Evolutionary conservation across 2,329 filamentous ascomycete species (phyloP), one percentile per base, ranked within the genome.

Genomic region (Alternaria incomplexa): DNA sequence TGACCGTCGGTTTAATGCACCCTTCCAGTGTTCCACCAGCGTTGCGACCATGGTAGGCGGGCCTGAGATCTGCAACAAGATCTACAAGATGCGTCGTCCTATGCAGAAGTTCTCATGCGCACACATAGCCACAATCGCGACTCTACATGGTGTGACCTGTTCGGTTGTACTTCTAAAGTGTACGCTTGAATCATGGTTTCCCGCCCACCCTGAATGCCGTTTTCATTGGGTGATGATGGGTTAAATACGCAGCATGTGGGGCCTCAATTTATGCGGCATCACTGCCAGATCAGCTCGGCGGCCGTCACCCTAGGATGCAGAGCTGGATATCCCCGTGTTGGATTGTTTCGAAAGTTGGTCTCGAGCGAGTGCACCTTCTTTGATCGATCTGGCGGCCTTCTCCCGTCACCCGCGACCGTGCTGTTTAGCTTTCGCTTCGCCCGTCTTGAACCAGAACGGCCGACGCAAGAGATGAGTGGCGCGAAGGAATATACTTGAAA

Each of bases 241-340:
- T 40, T 40, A 40, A 40, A 40, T 40, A 40, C 15, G 47, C 23
- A 45, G 50, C 30, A 46, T 63, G 63, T 58, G 62, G 66, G 61
- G 61, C 55, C 45, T 64, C 60, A 62, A 63, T 67, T 61, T 57
- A 65, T 51, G 66, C 63, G 25, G 58, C 45, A 57, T 62, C 47
- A 54, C 32, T 28, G 47, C 47, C 50, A 58, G 36, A 25, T 54
- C 44, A 48, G 22, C 50, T 53, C 48, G 61, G 32, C 28, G 55
- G 61, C 53, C 28, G 26, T 64, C 7, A 43, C 22, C 36, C 22
- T 28, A 59, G 44, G 55, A 48, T 50, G 56, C 20, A 17, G 26
- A 55, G 17, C 36, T 23, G 23, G 32, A 51, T 20, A 43, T 59
- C 15, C 20, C 50, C 45, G 56, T 60, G 28, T 51, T 48, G 44